Evolutionary conservation across 305 asterid genomes (phyloP).

Genomic region (Rubia peregrina): DNA sequence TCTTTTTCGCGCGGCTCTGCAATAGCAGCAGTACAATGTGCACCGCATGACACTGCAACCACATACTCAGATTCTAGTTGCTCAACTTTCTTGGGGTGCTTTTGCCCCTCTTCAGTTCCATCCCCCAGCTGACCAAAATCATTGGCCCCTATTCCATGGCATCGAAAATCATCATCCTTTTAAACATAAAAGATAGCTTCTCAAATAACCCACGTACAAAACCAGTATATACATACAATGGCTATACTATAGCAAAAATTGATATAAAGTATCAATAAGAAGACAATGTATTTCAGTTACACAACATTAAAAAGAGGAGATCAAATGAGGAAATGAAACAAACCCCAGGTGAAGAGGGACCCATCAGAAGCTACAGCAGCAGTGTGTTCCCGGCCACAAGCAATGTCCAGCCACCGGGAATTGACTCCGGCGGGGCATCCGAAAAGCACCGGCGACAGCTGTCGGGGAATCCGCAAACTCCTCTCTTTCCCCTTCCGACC

Average conservation of each 20-base stretch:
- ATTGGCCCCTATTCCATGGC: constrained; percentile 59
- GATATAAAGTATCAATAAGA: not conserved
- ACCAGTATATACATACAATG: not conserved
- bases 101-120: constrained; percentile 72
- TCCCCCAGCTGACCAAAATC: constrained; percentile 98
- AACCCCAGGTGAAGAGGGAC: constrained; percentile 94
- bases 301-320: not conserved
- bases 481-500: constrained; percentile 58
- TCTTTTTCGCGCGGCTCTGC: constrained; percentile 83
- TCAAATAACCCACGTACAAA: not conserved
- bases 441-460: constrained; percentile 80
- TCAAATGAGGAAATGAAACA: constrained; percentile 12
- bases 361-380: constrained; percentile 93
- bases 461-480: constrained; percentile 64
- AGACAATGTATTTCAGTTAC: not conserved
- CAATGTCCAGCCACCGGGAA: constrained; percentile 80
- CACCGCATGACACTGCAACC: constrained; percentile 84
- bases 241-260: not conserved
- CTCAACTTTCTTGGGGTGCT: constrained; percentile 69
- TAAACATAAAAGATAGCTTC: not conserved
- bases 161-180: constrained; percentile 3
- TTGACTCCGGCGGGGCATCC: constrained; percentile 66
- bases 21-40: constrained; percentile 89
- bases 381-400: constrained; percentile 93
- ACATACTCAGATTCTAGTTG: constrained; percentile 72